A percentile compares a stretch with the other conserved stretches of the same genome.
Conservation (phyloP, 2,329 filamentous ascomycete genomes). For the Trichoderma gracile region DNA sequence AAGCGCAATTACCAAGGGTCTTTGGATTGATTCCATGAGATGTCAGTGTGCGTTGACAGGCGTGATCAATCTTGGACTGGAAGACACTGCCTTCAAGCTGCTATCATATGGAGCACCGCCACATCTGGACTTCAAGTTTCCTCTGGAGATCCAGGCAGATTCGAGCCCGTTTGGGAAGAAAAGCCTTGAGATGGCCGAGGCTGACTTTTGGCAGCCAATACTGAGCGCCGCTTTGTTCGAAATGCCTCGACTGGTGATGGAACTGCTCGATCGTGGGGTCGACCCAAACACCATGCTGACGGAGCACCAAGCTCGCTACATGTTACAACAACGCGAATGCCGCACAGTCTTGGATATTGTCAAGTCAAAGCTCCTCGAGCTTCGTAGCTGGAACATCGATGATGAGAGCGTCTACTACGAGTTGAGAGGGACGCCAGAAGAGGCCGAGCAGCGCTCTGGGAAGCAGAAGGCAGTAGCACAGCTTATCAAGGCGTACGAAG, state of each 20-base stretch:
- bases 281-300: neutral
- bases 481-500: neutral
- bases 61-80: neutral
- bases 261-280: slow-evolving; percentile 8
- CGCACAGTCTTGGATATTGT: slow-evolving; percentile 7
- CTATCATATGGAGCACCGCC: slow-evolving; percentile 5
- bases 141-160: neutral
- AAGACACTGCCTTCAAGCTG: neutral
- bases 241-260: slow-evolving; percentile 7
- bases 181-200: neutral
- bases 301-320: neutral
- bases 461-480: neutral
- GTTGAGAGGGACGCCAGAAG: neutral
- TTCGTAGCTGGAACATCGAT: neutral
- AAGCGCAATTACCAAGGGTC: neutral
- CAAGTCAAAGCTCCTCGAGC: neutral
- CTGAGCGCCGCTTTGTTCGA: neutral
- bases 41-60: neutral
- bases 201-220: slow-evolving; percentile 1
- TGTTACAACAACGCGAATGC: neutral
- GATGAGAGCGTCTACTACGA: neutral
- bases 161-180: neutral
- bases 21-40: neutral
- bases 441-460: neutral
- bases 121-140: neutral